Base-by-base conservation (phyloP, 192 early-diverging fungal genomes). In the Backusella parvicylindrica region DNA sequence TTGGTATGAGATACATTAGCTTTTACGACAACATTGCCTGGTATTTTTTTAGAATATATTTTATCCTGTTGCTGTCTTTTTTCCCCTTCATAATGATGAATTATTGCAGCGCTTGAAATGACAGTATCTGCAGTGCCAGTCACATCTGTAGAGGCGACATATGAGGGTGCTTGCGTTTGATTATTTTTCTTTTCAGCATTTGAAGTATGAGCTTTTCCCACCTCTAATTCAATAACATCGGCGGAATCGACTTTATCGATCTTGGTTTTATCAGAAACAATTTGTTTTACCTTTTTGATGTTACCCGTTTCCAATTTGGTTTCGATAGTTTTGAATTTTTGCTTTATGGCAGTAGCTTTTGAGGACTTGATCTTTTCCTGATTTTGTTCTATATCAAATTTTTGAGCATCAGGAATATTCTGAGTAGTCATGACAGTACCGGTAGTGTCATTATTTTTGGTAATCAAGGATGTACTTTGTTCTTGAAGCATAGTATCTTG, bases 11-110 rank as follows among this genome's bases (percentile, higher is more conserved):
- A 30, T 21, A 63, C 12, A 12, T 21, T 6, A 63, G 56, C 23
- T 12, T 63, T 63, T 26, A 30, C 56, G 28, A 63, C 13, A 30
- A 28, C 6, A 8, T 0, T 28, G 12, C 15, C 3, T 1, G 49
- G 13, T 21, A 16, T 9, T 21, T 16, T 50, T 21, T 21, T 26
- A 3, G 37, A 38, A 38, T 6, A 38, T 6, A 6, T 38, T 6
- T 6, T 38, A 38, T 11, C 37, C 8, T 64, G 37, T 38, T 38
- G 37, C 3, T 38, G 6, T 9, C 11, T 38, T 38, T 38, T 11
- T 63, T 73, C 65, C n/a, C 60, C 60, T 64, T 73, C 38, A 64
- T 73, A 56, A 15, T 73, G 60, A 41, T 73, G 32, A 16, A 21
- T 26, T 43, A 41, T 41, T 64, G 40, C 35, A 37, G 40, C 71